Base-by-base conservation (phyloP, 2,329 filamentous ascomycete species). In the Aureobasidium lini region DNA sequence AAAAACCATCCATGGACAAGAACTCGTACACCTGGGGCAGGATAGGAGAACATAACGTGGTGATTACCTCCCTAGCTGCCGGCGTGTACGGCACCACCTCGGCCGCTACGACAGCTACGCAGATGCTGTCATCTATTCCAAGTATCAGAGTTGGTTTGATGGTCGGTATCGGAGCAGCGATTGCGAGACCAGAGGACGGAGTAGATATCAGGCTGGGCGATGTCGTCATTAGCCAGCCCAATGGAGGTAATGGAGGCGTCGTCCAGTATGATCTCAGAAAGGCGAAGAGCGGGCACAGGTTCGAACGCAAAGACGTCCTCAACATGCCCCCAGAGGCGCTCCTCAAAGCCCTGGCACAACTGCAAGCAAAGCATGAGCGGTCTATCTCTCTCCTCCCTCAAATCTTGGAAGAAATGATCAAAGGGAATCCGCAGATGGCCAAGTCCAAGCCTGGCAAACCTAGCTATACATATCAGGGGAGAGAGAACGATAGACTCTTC, bases 21-120 rank as follows among this genome's bases (percentile, higher is more conserved):
- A 70, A 70, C 49, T 32, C 13, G 6, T 73, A 73, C 56, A 66
- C 62, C 2, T 59, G 68, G 1, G 70, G 70, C 9, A 62, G 61
- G 11, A 68, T 73, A 42, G 65, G 65, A 13, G 57, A 60, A 7
- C 71, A 74, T 52, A 70, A 71, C 59, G 65, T 73, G 23, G 69
- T 73, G 16, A 64, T 74, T 32, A 67, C 66, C 2, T 59, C 60
- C n/a, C 46, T 67, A 11, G 64, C 67, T 1, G 44, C 43, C 15
- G 62, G 62, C 1, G 62, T 64, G 31, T 66, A 66, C 18, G 66
- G 66, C 9, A 63, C 36, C 6, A 31, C 37, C 2, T 59, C 65
- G 42, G 66, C 66, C 15, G 62, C 67, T 31, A 61, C 15, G 4
- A 65, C 64, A 3, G 66, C 64, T 32, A 59, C 15, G 23, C 53